A percentile compares a stretch with the other conserved stretches of the same genome.
Conservation (phyloP, 2,329 filamentous ascomycete genomes). For the Colletotrichum liaoningense region DNA sequence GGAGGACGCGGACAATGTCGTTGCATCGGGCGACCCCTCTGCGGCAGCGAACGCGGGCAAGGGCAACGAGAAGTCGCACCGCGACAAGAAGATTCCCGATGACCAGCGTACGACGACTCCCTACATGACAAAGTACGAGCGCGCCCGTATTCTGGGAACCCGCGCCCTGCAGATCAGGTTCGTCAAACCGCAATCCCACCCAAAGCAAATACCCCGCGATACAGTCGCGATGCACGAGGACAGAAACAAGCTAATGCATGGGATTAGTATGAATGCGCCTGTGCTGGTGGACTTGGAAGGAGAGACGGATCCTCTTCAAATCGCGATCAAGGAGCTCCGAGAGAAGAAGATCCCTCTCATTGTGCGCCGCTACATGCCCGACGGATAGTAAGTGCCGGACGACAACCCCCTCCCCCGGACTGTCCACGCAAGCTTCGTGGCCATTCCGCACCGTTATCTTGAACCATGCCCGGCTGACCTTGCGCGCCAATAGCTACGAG, state of each 20-base stretch:
- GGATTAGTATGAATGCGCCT: slow-evolving; percentile 90
- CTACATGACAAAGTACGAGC: slow-evolving; percentile 99
- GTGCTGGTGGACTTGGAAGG: slow-evolving; percentile 97
- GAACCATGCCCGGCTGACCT: slow-evolving; percentile 36
- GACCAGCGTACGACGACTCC: slow-evolving; percentile 92
- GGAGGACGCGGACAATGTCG: slow-evolving; percentile 69
- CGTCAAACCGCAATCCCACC: slow-evolving; percentile 40
- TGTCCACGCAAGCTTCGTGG: slow-evolving; percentile 3
- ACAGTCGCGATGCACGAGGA: neutral
- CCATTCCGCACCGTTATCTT: neutral
- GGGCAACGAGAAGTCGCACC: slow-evolving; percentile 66
- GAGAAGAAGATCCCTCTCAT: slow-evolving; percentile 99
- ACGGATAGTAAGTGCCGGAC: slow-evolving; percentile 81
- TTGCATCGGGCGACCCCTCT: slow-evolving; percentile 71
- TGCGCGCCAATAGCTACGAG: slow-evolving; percentile 76
- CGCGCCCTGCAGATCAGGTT: slow-evolving; percentile 96
- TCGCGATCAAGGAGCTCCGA: slow-evolving; percentile 95
- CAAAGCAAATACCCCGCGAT: neutral
- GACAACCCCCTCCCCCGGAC: neutral
- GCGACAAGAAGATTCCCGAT: slow-evolving; percentile 90
- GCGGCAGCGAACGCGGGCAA: slow-evolving; percentile 67
- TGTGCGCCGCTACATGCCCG: slow-evolving; percentile 93
- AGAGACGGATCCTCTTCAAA: slow-evolving; percentile 96
- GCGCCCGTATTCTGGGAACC: slow-evolving; percentile 91
- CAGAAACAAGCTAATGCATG: slow-evolving; percentile 33